phyloP scores from a whole-genome alignment of 176 grass and related monocot genomes.

The Saccharum officinarum region DNA sequence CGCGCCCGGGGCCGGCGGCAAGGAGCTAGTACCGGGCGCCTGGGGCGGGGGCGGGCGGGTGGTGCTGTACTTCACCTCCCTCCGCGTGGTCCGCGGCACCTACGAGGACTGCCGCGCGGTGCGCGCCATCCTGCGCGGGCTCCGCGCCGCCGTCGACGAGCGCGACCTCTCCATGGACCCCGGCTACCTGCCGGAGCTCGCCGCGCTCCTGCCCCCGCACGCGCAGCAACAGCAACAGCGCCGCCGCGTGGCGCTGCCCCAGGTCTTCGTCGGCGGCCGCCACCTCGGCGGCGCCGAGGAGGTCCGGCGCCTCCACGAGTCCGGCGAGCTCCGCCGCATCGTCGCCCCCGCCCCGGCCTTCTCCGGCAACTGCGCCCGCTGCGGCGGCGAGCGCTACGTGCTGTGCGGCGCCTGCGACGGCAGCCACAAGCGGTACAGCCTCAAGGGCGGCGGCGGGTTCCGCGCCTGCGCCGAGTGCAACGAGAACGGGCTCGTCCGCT shows the following conservation, averaged over 20 bases:
- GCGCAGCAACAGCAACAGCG: background rate
- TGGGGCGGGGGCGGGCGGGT: constrained; percentile 21
- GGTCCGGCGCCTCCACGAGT: constrained; percentile 72
- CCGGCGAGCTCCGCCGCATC: constrained; percentile 60
- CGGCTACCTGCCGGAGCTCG: constrained; percentile 52
- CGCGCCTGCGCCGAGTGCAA: constrained; percentile 68
- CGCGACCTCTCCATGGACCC: constrained; percentile 70
- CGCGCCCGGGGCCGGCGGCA: background rate
- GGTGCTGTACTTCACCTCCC: constrained; percentile 83
- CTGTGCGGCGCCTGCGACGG: constrained; percentile 63
- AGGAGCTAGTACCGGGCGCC: background rate
- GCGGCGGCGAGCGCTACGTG: constrained; percentile 60
- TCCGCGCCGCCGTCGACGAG: constrained; percentile 68
- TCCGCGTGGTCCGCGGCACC: constrained; percentile 68
- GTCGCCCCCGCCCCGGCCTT: background rate
- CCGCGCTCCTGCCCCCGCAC: constrained; percentile 31
- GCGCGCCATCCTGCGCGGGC: constrained; percentile 56
- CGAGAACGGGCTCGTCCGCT: constrained; percentile 64
- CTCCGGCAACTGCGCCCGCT: constrained; percentile 41
- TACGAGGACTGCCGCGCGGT: constrained; percentile 73
- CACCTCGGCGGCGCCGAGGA: constrained; percentile 76
- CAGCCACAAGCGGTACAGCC: constrained; percentile 65
- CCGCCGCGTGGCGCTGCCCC: constrained; percentile 23
- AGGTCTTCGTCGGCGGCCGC: constrained; percentile 68
- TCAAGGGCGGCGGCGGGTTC: constrained; percentile 60